Base-by-base conservation (phyloP, 495 filamentous ascomycete species). In the Aspergillus panamensis region DNA sequence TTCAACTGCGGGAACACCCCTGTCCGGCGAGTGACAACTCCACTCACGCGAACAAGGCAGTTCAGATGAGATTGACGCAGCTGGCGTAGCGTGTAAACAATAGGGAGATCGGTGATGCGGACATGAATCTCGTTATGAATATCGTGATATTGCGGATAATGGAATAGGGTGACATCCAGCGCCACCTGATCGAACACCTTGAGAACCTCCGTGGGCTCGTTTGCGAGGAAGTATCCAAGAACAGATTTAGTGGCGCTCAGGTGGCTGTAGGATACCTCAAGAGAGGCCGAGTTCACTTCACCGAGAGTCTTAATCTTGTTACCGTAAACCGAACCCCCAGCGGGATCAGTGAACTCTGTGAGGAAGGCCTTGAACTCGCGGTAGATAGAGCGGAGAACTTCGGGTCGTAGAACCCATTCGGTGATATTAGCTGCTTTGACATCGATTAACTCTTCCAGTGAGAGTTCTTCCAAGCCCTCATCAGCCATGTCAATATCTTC, bases 41-140 rank as follows among this genome's bases (percentile, higher is more conserved):
- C 95, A 64, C 85, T 88, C 45, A 97, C 95, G 33, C 94, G 88
- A 33, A 99, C 89, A 7, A 99, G 83, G 66, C 92, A 96, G 79
- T 97, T 97, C 57, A 99, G 86, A 68, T 99, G 95, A 8, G 89
- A 89, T 76, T 99, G 95, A 55, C 95, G 90, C 48, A 99, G 79
- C 70, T 97, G 92, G 48, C 95, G 92, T 56, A 99, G 86, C n/a
- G 94, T 97, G 73, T 96, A 96, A 62, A 90, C 86, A 40, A 96
- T 87, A 17, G 95, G 95, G 3, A 99, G 80, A 67, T 97, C 95
- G 17, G 90, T 89, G 65, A 99, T 96, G 48, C 95, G 90, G 53
- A 99, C 92, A 69, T 99, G 95, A 61, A 99, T 96, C 72, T 99
- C 94, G 48, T 91, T 88, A 71, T 97, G 95, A 60, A 99, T 99